A percentile compares a stretch with the other conserved stretches of the same genome.
phyloP scores from a whole-genome alignment of 768 basidiomycete genomes.

The Boletus subparvulus region DNA sequence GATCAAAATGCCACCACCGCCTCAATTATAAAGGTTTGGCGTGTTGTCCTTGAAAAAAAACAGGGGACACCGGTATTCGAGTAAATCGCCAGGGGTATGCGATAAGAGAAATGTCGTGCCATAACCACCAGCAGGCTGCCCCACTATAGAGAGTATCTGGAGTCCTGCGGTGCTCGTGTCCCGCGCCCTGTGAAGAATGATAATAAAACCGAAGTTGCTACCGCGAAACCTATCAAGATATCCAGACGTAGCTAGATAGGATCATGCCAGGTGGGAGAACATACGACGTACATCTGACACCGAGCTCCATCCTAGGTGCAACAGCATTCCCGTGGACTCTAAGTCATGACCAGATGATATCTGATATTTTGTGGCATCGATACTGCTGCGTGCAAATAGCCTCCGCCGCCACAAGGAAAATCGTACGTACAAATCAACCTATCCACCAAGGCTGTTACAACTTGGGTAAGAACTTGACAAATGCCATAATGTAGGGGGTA shows the following conservation, averaged over 20 bases:
- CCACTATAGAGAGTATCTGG: not conserved
- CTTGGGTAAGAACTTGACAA: not conserved
- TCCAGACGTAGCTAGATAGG: not conserved
- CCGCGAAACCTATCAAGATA: not conserved
- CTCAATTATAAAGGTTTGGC: not conserved
- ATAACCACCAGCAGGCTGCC: not conserved
- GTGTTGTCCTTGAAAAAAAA: not conserved
- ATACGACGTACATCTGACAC: not conserved
- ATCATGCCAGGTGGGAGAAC: not conserved
- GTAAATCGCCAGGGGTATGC: not conserved
- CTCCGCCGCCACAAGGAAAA: conserved; percentile 12
- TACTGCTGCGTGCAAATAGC: not conserved
- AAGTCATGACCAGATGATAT: not conserved
- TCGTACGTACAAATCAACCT: not conserved
- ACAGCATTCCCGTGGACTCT: not conserved
- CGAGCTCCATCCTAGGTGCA: not conserved
- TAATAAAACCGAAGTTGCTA: not conserved
- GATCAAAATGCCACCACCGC: not conserved
- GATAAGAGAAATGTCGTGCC: not conserved
- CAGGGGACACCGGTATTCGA: not conserved
- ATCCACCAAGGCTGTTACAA: not conserved
- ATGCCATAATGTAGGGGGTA: not conserved
- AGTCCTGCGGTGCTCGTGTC: not conserved
- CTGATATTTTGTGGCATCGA: not conserved
- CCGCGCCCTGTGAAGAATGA: not conserved